phyloP scores from a whole-genome alignment of 2,329 filamentous ascomycete genomes.

The Pestalotiopsis sp. region DNA sequence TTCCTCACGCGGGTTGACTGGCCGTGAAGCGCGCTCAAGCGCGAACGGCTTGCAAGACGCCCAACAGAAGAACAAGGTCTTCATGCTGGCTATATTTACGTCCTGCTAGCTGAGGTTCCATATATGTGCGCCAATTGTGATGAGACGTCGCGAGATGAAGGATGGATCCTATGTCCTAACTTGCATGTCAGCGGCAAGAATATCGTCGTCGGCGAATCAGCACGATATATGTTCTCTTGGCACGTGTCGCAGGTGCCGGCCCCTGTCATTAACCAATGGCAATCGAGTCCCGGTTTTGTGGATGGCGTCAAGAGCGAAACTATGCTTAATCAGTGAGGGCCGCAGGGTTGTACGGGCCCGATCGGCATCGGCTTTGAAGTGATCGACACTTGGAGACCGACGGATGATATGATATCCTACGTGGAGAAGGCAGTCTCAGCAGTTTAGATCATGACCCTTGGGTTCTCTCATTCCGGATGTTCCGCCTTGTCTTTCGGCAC shows the following conservation, averaged over 20 bases:
- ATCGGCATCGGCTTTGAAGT: neutral
- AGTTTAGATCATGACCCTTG: too few relatives aligned
- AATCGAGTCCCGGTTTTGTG: neutral
- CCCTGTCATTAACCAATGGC: neutral
- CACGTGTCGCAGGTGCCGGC: neutral
- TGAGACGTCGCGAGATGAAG: neutral
- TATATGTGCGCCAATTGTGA: neutral
- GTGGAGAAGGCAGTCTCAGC: too few relatives aligned
- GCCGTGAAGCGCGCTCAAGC: neutral
- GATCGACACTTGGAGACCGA: neutral
- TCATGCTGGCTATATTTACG: neutral
- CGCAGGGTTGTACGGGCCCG: neutral
- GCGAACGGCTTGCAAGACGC: too few relatives aligned
- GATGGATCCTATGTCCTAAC: neutral
- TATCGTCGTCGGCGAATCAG: neutral
- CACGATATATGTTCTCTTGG: neutral
- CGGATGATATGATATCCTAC: neutral
- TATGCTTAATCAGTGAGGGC: neutral
- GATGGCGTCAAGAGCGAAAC: neutral
- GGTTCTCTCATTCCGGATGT: too few relatives aligned
- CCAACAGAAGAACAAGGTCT: neutral
- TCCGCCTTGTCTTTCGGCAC: neutral
- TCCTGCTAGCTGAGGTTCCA: neutral
- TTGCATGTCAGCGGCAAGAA: neutral
- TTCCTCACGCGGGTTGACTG: neutral